These are phyloP conservation scores for Rubroboletus satanas DNA, from an alignment of 768 basidiomycete species.

Conservation along the genomic window DNA sequence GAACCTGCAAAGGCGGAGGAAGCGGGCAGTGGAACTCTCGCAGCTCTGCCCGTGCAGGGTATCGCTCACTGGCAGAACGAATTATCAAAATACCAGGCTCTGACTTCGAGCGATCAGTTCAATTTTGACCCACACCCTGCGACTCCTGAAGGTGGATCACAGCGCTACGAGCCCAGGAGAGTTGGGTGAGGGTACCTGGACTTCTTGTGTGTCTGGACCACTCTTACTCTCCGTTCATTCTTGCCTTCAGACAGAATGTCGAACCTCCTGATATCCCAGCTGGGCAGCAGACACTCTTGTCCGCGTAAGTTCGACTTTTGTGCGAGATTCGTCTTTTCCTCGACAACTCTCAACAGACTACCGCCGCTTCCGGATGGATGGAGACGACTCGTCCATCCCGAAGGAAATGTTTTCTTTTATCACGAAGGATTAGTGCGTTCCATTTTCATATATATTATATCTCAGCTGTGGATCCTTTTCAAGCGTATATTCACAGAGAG, in stretches of 20 bases:
- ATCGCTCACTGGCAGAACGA: no score
- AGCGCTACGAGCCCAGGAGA: constrained; percentile 1
- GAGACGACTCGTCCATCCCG: constrained; percentile 10
- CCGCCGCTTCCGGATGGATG: neutral
- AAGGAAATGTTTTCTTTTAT: constrained; percentile 10
- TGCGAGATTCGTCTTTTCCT: no score
- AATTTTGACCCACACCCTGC: no score
- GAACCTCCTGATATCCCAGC: neutral
- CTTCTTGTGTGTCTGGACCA: neutral
- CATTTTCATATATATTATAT: neutral
- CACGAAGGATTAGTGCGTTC: constrained; percentile 7
- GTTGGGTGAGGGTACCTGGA: neutral
- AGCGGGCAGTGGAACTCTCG: neutral
- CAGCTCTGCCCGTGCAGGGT: no score
- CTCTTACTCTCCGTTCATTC: neutral
- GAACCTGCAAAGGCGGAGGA: neutral
- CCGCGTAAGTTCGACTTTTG: neutral
- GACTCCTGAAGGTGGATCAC: constrained; percentile 4
- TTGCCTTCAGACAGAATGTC: neutral
- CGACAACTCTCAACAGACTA: neutral
- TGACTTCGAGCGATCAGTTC: neutral
- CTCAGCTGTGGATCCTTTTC: neutral
- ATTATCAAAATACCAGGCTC: no score
- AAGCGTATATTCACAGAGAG: no score
- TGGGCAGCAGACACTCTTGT: constrained; percentile 4